Evolutionary conservation across 805 yeast genomes (phyloP).

Genomic region (Limtongia smithiae): DNA sequence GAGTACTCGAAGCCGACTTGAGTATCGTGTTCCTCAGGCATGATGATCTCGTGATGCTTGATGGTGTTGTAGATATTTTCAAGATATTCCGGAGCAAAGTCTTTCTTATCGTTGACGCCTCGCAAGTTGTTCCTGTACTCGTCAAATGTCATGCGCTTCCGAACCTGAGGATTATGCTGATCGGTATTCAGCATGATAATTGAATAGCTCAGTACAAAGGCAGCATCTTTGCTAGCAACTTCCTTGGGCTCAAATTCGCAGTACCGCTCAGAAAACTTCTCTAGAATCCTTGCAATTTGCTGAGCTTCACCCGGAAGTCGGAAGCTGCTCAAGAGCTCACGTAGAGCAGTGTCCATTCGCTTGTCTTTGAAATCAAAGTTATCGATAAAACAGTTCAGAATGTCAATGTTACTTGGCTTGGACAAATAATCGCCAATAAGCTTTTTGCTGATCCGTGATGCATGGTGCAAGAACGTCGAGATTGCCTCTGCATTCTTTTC

Average conservation of each 20-base stretch:
- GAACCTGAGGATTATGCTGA: constrained; percentile 82
- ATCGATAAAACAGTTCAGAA: constrained; percentile 62
- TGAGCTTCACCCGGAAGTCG: constrained; percentile 97
- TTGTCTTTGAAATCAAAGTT: constrained; percentile 70
- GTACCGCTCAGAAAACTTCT: constrained; percentile 77
- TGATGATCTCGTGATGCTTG: constrained; percentile 79
- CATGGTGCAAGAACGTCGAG: constrained; percentile 72
- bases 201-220: constrained; percentile 87
- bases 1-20: constrained; percentile 87
- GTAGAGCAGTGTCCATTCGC: constrained; percentile 89
- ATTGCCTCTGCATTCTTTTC: constrained; percentile 54
- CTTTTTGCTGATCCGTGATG: constrained; percentile 81
- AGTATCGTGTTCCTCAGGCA: constrained; percentile 97
- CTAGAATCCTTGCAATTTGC: constrained; percentile 89
- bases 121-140: constrained; percentile 75
- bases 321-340: constrained; percentile 75
- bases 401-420: constrained; percentile 59
- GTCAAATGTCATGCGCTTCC: constrained; percentile 81
- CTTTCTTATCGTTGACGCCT: constrained; percentile 68
- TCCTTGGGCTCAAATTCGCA: constrained; percentile 55
- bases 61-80: constrained; percentile 77
- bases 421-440: constrained; percentile 82
- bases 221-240: constrained; percentile 86
- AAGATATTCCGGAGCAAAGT: constrained; percentile 83
- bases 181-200: constrained; percentile 92